These are phyloP conservation scores for Ceratocystis variospora DNA, from an alignment of 2,329 filamentous ascomycete species.

Conservation along the genomic window DNA sequence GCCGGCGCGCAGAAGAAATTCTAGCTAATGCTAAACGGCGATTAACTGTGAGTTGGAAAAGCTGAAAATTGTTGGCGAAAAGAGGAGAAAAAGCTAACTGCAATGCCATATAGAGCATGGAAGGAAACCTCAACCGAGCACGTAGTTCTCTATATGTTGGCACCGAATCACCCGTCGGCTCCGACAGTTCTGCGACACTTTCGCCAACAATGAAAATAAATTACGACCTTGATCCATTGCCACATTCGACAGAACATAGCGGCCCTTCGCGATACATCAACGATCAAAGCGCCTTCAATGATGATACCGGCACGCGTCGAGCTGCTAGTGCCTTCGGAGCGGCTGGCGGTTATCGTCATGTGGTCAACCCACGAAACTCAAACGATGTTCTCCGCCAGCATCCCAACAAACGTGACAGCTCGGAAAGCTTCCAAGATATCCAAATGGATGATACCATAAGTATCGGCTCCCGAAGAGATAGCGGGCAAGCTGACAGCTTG, in stretches of 20 bases:
- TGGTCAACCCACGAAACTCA: slow-evolving; percentile 15
- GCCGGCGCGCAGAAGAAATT: slow-evolving; percentile 75
- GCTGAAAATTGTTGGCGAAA: too few relatives aligned
- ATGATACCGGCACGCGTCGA: slow-evolving; percentile 29
- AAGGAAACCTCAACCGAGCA: slow-evolving; percentile 73
- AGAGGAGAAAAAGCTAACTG: slow-evolving; percentile 22
- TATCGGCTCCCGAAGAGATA: slow-evolving; percentile 19
- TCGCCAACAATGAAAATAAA: slow-evolving; percentile 33
- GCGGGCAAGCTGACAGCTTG: slow-evolving; percentile 21
- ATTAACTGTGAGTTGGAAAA: slow-evolving; percentile 52
- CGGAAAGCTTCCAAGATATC: slow-evolving; percentile 36
- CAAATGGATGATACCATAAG: slow-evolving; percentile 36
- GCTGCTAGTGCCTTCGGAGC: slow-evolving; percentile 51
- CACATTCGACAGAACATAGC: slow-evolving; percentile 20
- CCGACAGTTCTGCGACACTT: slow-evolving; percentile 37
- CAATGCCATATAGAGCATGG: slow-evolving; percentile 56
- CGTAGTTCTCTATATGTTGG: slow-evolving; percentile 49
- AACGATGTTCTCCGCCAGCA: slow-evolving; percentile 8
- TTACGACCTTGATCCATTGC: slow-evolving; percentile 24
- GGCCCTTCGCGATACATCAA: slow-evolving; percentile 49
- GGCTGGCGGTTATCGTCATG: slow-evolving; percentile 44
- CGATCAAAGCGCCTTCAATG: slow-evolving; percentile 34
- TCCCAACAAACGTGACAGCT: slow-evolving; percentile 22
- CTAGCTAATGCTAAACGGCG: slow-evolving; percentile 83
- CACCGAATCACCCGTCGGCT: slow-evolving; percentile 26